A percentile compares a stretch with the other conserved stretches of the same genome.
phyloP scores from a whole-genome alignment of 2,329 filamentous ascomycete species.

The Alternaria solani region DNA sequence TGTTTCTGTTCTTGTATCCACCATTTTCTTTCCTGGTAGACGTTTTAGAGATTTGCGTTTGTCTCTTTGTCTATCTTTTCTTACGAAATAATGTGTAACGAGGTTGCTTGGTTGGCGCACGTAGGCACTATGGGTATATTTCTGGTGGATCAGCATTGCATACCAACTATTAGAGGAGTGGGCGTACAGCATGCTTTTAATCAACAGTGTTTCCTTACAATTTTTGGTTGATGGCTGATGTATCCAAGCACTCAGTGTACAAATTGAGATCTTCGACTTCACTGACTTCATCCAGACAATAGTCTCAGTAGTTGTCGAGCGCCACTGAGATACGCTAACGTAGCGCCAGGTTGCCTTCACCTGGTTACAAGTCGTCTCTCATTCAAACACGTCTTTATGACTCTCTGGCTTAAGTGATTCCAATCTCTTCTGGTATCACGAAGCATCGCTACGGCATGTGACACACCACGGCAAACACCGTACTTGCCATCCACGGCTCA shows the following conservation, averaged over 20 bases:
- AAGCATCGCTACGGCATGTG: neutral
- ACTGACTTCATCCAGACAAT: neutral
- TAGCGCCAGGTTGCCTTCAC: neutral
- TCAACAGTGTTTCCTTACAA: neutral
- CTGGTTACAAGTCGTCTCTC: too few species aligned
- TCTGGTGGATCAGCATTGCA: slow-evolving; percentile 1
- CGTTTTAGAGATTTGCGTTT: slow-evolving; percentile 6
- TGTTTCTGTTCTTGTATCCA: slow-evolving; percentile 1
- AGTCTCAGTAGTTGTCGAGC: neutral
- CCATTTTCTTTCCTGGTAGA: slow-evolving; percentile 10
- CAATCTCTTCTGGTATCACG: neutral
- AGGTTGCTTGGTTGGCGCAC: slow-evolving; percentile 9
- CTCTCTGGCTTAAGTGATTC: neutral
- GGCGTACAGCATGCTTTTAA: slow-evolving; percentile 1
- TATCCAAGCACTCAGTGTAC: too few species aligned
- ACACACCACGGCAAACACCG: too few species aligned
- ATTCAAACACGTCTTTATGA: neutral
- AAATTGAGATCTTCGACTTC: neutral
- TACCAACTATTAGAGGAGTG: neutral
- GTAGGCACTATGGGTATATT: slow-evolving; percentile 1
- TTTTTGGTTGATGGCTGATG: neutral
- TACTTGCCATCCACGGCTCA: neutral
- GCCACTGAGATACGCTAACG: neutral
- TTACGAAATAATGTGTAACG: slow-evolving; percentile 20
- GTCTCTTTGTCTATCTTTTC: slow-evolving; percentile 2